These are phyloP conservation scores for Micromonas pusilla DNA, from an alignment of 139 green algal species.

Conservation along the genomic window DNA sequence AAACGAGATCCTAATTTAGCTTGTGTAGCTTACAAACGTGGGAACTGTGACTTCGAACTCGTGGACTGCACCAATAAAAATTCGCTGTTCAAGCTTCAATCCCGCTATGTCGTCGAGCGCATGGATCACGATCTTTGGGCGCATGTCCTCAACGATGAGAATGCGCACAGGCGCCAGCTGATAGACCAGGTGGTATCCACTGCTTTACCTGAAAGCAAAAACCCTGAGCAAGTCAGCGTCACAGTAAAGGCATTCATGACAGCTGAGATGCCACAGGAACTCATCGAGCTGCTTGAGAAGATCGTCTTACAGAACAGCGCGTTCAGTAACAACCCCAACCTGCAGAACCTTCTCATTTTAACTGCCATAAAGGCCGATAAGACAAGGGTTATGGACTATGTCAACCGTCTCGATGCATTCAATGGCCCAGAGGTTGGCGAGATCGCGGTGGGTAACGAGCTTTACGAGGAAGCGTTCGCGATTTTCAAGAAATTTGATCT, in stretches of 20 bases:
- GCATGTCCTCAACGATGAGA: slow-evolving; percentile 81
- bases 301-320: slow-evolving; percentile 96
- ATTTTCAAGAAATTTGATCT: slow-evolving; percentile 97
- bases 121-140: slow-evolving; percentile 83
- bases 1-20: slow-evolving; percentile 95
- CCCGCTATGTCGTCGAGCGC: slow-evolving; percentile 92
- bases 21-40: slow-evolving; percentile 92
- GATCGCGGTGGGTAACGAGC: slow-evolving; percentile 48
- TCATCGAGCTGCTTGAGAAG: slow-evolving; percentile 99
- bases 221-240: slow-evolving; percentile 93
- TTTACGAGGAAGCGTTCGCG: slow-evolving; percentile 94
- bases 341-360: slow-evolving; percentile 91
- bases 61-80: slow-evolving; percentile 94
- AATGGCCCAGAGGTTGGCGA: slow-evolving; percentile 67
- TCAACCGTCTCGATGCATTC: slow-evolving; percentile 97
- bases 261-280: slow-evolving; percentile 85
- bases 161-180: slow-evolving; percentile 74
- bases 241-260: slow-evolving; percentile 99
- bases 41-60: slow-evolving; percentile 90
- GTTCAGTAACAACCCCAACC: slow-evolving; percentile 98
- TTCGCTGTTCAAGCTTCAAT: slow-evolving; percentile 97
- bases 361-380: slow-evolving; percentile 95
- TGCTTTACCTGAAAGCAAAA: slow-evolving; percentile 92
- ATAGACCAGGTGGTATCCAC: slow-evolving; percentile 94
- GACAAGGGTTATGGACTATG: slow-evolving; percentile 87